Conservation (phyloP, 2,329 filamentous ascomycete genomes). For the Helminthosporium solani region DNA sequence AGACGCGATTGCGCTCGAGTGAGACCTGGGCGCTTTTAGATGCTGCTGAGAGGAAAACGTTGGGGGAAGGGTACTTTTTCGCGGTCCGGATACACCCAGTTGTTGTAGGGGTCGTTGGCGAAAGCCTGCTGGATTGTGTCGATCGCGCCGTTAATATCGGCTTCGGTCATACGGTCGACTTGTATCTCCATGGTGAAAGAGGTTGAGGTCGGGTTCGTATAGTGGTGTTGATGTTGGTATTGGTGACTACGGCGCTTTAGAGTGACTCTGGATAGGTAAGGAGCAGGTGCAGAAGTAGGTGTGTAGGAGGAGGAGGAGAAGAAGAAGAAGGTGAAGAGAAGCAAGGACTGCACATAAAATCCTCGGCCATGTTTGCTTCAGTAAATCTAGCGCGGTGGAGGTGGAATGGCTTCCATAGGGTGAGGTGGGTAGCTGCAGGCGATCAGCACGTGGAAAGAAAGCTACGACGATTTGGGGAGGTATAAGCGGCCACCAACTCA, state of each 20-base stretch:
- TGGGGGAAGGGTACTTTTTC: constrained; percentile 49
- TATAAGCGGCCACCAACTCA: constrained; percentile 1
- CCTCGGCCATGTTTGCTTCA: constrained; percentile 16
- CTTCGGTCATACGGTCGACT: constrained; percentile 56
- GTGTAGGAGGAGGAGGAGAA: not conserved
- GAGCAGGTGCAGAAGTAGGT: not conserved
- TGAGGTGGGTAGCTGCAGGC: constrained; percentile 6
- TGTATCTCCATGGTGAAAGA: constrained; percentile 48
- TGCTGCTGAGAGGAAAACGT: not conserved
- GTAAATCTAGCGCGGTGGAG: constrained; percentile 6
- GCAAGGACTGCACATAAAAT: not conserved
- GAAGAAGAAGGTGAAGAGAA: not conserved
- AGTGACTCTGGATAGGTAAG: not conserved
- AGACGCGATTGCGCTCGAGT: constrained; percentile 60
- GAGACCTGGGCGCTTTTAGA: constrained; percentile 53
- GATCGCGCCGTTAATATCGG: constrained; percentile 64
- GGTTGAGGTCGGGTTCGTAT: too few species aligned
- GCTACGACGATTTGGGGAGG: constrained; percentile 1
- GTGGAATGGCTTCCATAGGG: not conserved
- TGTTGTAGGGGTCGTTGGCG: constrained; percentile 65
- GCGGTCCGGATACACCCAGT: constrained; percentile 63
- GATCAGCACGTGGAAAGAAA: constrained; percentile 2
- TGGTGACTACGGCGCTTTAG: constrained; percentile 2
- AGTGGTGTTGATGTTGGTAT: not conserved
- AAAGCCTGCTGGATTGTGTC: constrained; percentile 67